A percentile compares a stretch with the other conserved stretches of the same genome.
Evolutionary conservation across 345 rosid species (phyloP).

Genomic region (Eucalyptus pauciflora): DNA sequence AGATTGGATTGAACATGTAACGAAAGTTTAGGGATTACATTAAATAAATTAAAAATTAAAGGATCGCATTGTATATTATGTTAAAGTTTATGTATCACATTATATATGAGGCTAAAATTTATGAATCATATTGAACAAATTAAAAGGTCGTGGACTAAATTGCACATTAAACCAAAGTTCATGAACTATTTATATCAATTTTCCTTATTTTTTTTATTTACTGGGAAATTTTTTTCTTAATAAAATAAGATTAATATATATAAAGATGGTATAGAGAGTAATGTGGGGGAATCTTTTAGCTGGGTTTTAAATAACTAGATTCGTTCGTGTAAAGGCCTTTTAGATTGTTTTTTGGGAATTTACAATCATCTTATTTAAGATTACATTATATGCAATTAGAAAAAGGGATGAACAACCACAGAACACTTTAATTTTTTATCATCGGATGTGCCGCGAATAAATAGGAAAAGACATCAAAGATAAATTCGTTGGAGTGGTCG

Average conservation of each 20-base stretch:
- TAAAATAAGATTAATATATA: too few species aligned
- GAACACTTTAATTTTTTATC: not conserved
- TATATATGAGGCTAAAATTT: too few species aligned
- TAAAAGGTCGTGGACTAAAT: rapidly evolving
- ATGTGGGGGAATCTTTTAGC: not conserved
- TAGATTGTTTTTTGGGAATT: too few species aligned
- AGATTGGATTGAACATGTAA: rapidly evolving
- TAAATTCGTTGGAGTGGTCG: too few species aligned
- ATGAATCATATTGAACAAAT: too few species aligned
- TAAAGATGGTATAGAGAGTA: not conserved
- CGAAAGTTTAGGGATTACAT: rapidly evolving
- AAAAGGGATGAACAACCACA: not conserved
- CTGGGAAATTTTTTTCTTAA: not conserved
- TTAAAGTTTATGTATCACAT: too few species aligned
- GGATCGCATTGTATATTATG: rapidly evolving
- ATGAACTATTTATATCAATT: rapidly evolving
- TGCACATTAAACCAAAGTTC: rapidly evolving
- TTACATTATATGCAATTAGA: not conserved
- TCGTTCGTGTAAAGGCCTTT: too few species aligned
- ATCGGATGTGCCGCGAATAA: not conserved
- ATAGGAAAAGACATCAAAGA: not conserved
- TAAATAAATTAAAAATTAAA: too few species aligned
- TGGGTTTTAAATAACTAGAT: too few species aligned
- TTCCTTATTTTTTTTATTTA: too few species aligned
- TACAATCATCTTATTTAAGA: not conserved